Percentiles rank a stretch among this genome's conserved stretches.
These are phyloP conservation scores for Crassisporium funariophilum DNA, from an alignment of 768 basidiomycete genomes.

Conservation along the genomic window DNA sequence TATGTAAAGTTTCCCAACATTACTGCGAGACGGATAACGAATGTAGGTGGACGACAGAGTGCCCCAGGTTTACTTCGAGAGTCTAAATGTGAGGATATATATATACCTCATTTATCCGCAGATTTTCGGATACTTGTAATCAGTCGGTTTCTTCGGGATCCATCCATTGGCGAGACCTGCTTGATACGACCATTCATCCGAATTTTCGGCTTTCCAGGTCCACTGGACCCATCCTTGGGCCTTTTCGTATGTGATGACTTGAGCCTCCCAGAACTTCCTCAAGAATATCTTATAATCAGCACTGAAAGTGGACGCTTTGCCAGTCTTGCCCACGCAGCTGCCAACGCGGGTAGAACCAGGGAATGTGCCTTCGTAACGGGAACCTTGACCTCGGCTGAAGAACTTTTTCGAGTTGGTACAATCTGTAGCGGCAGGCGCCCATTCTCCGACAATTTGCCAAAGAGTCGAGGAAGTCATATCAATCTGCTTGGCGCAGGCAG, in stretches of 20 bases:
- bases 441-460: conserved; percentile 89
- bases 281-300: conserved; percentile 80
- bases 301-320: conserved; percentile 74
- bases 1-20: too few relatives aligned
- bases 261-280: conserved; percentile 82
- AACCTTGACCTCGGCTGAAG: conserved; percentile 77
- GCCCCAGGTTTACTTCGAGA: too few relatives aligned
- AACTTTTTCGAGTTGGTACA: conserved; percentile 82
- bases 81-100: too few relatives aligned
- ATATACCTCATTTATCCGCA: conserved; percentile 59
- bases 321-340: conserved; percentile 73
- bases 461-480: conserved; percentile 57
- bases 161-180: conserved; percentile 79
- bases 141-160: conserved; percentile 69
- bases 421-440: conserved; percentile 77
- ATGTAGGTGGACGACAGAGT: too few relatives aligned
- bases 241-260: conserved; percentile 71
- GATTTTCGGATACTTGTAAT: conserved; percentile 58
- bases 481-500: conserved; percentile 53
- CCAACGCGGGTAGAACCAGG: conserved; percentile 70
- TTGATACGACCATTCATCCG: conserved; percentile 91
- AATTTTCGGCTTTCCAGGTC: conserved; percentile 83
- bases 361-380: conserved; percentile 65
- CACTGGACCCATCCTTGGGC: conserved; percentile 74
- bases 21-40: too few relatives aligned